Percentiles rank a stretch among this genome's conserved stretches.
Evolutionary conservation across 257 asterid species (phyloP).

Genomic region (Nicotiana tabacum): DNA sequence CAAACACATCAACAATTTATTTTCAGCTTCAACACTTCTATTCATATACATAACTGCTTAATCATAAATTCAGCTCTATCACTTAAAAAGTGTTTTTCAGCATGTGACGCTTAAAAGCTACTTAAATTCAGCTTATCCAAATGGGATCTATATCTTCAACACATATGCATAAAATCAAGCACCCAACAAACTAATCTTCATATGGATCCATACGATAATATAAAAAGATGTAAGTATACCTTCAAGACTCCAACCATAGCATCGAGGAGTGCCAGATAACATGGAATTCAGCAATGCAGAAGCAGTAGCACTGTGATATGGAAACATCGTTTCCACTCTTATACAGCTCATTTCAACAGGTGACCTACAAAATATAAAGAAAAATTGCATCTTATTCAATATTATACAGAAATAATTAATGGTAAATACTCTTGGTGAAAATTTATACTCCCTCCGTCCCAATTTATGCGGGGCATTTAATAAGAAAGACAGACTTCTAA

Average conservation of each 20-base stretch:
- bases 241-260: slow-evolving; percentile 31
- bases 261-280: slow-evolving; percentile 27
- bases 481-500: too few relatives aligned
- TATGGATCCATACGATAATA: neutral
- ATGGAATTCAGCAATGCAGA: slow-evolving; percentile 36
- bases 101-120: neutral
- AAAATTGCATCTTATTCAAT: neutral
- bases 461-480: too few relatives aligned
- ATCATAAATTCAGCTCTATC: neutral
- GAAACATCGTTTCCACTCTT: slow-evolving; percentile 24
- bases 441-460: too few relatives aligned
- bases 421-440: neutral
- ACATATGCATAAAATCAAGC: neutral
- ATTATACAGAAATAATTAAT: neutral
- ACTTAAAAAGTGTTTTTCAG: neutral
- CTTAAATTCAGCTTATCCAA: neutral
- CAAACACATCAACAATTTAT: neutral
- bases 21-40: neutral
- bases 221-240: slow-evolving; percentile 12
- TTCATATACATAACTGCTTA: neutral
- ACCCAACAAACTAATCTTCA: neutral
- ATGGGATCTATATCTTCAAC: neutral
- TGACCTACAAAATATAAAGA: slow-evolving; percentile 14
- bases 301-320: slow-evolving; percentile 33
- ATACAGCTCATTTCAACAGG: slow-evolving; percentile 36